Base-by-base conservation (phyloP, 2,329 filamentous ascomycete species). In the Scedosporium aurantiacum region DNA sequence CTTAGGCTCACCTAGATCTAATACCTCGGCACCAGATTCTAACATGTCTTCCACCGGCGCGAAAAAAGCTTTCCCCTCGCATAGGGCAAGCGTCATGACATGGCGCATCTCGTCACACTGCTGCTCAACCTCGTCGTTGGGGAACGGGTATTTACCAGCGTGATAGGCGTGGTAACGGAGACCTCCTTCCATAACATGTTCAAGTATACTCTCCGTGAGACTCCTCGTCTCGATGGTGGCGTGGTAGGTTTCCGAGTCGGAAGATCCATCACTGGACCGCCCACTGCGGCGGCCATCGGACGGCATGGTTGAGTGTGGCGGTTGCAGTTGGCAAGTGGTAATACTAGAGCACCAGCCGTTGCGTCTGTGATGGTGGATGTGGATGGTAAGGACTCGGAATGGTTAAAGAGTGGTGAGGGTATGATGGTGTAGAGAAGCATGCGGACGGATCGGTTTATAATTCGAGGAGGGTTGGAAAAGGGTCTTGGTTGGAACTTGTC, bases 111-210 rank as follows among this genome's bases (percentile, higher is more conserved):
- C 72, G 57, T 78, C 75, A 21, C 74, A 70, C 37, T 73, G 70
- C 60, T 78, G 75, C 61, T 78, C 75, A 2, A 70, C 70, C 58
- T 76, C 73, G 63, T 77, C 75, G 60, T 77, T 77, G 25, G 75
- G 75, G 57, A 77, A 77, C 4, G 72, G 68, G 57, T 77, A 77
- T 65, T 74, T 69, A 8, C 75, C 75, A 4, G 70, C 0, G 71
- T 75, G 37, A 69, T 68, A 40, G 72, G 71, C 1, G 75, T 76
- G 2, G 78, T 81, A 66, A 78, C 79, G 5, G 74, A 73, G 21
- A 71, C 76, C 6, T 70, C 76, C 40, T 23, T 77, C 75, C 61
- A 76, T 69, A 60, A 76, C 73, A 60, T 77, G 75, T 45, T 76
- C 72, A 27, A 74, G 73, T 62, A 77, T 74, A 63, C 75, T 77